These are phyloP conservation scores for Eucalyptus regnans DNA, from an alignment of 345 rosid genomes.

Conservation along the genomic window DNA sequence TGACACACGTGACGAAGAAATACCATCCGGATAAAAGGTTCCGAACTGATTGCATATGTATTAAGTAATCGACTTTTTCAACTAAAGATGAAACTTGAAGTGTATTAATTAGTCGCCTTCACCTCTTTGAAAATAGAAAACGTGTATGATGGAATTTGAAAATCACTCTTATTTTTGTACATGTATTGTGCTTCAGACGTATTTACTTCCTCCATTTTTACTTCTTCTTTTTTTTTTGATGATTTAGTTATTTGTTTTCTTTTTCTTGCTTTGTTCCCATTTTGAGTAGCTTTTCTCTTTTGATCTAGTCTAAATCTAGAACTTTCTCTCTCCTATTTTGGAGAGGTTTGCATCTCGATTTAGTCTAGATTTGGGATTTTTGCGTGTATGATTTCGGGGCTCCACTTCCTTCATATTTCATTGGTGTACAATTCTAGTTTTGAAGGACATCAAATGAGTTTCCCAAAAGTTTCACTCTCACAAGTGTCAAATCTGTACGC, in stretches of 20 bases:
- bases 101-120: neutral
- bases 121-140: neutral
- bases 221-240: too few species aligned
- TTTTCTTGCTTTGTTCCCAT: neutral
- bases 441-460: neutral
- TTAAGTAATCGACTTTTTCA: neutral
- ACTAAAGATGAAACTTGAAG: neutral
- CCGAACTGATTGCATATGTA: neutral
- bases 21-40: rapidly evolving
- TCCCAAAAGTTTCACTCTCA: neutral
- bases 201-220: neutral
- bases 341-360: neutral
- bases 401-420: neutral
- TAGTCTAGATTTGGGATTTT: too few species aligned
- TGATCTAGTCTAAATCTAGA: neutral
- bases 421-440: neutral
- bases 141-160: neutral
- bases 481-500: rapidly evolving
- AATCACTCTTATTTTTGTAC: neutral
- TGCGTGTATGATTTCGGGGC: rapidly evolving
- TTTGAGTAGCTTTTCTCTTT: neutral
- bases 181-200: neutral
- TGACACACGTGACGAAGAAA: neutral
- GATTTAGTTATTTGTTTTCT: neutral
- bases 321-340: neutral